Base-by-base conservation (phyloP, 2,329 filamentous ascomycete species). In the Tolypocladium amazonense region DNA sequence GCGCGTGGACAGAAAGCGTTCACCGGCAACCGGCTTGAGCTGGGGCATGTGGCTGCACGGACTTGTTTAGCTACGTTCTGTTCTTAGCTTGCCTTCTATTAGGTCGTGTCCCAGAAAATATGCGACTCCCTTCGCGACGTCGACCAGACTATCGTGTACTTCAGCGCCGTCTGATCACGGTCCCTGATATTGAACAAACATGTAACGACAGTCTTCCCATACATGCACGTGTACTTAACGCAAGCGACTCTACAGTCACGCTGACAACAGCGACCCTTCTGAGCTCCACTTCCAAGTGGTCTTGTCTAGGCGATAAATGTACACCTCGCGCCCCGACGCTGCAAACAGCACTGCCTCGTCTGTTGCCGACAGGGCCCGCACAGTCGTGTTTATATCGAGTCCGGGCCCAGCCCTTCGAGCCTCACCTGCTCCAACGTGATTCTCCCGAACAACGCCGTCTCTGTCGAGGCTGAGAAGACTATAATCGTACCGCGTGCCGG, bases 341-440 rank as follows among this genome's bases (percentile, higher is more conserved):
- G 60, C 64, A 63, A 65, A 67, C 38, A 66, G 30, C 2, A 64
- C 56, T 9, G 55, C 62, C 15, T 67, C 62, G 9, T 58, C 56
- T 27, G 64, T 65, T 2, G 61, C 57, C 27, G 63, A 60, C 39
- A 65, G 39, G 2, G 60, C 62, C 30, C 52, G 58, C 18, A 65
- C 59, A 4, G 39, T 25, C 47, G 50, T 58, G 27, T 43, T 53
- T 3, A 59, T 60, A 12, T 58, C 37, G 23, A 68, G 59, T 6
- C 60, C 62, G 0, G 33, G 12, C 4, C 65, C 62, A 11, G 50
- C 3, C 15, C 50, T 38, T 9, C 63, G 47, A 11, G 60, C 41
- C 15, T 59, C 47, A 30, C 50, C 61, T 1, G 60, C 52, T 1
- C 59, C 60, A 56, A 68, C 53, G n/a, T 39, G 56, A 45, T 56